Evolutionary conservation across 1,284 basidiomycete species (phyloP).

Genomic region (Ceratobasidium sp.): DNA sequence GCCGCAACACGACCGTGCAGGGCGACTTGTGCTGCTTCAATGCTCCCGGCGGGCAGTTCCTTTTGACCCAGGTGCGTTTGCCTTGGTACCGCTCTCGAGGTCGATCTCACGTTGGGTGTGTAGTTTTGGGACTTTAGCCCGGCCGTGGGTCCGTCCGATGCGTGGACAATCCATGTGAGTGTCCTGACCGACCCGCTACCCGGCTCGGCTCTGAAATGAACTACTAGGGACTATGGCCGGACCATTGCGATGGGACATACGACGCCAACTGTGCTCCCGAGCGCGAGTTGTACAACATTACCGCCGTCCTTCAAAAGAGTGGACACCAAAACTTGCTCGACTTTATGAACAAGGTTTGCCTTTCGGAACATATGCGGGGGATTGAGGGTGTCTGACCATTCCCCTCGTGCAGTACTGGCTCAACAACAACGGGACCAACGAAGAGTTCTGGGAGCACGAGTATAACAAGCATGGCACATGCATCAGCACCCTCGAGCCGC

Average conservation of each 20-base stretch:
- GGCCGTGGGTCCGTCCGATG: constrained; percentile 49
- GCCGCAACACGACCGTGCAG: constrained; percentile 44
- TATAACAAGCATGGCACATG: constrained; percentile 54
- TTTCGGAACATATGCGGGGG: too few relatives aligned
- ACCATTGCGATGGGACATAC: constrained; percentile 56
- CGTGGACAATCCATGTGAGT: constrained; percentile 52
- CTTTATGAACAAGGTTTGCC: constrained; percentile 52
- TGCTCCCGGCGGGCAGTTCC: constrained; percentile 37
- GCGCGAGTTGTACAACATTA: constrained; percentile 52
- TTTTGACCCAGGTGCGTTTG: constrained; percentile 38
- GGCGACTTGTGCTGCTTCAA: constrained; percentile 45
- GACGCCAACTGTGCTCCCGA: constrained; percentile 54
- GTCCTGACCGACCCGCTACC: not conserved
- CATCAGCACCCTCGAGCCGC: constrained; percentile 49
- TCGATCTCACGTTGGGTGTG: not conserved
- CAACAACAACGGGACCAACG: constrained; percentile 54
- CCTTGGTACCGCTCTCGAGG: not conserved
- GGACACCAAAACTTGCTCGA: constrained; percentile 50
- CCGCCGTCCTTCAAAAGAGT: constrained; percentile 51
- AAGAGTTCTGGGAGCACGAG: constrained; percentile 55
- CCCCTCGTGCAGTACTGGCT: constrained; percentile 52
- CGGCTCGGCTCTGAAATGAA: not conserved
- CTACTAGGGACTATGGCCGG: constrained; percentile 50
- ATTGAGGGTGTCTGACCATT: not conserved
- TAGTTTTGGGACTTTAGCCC: constrained; percentile 46